phyloP scores from a whole-genome alignment of 352 stramenopile genomes.

The Phytophthora sp. region DNA sequence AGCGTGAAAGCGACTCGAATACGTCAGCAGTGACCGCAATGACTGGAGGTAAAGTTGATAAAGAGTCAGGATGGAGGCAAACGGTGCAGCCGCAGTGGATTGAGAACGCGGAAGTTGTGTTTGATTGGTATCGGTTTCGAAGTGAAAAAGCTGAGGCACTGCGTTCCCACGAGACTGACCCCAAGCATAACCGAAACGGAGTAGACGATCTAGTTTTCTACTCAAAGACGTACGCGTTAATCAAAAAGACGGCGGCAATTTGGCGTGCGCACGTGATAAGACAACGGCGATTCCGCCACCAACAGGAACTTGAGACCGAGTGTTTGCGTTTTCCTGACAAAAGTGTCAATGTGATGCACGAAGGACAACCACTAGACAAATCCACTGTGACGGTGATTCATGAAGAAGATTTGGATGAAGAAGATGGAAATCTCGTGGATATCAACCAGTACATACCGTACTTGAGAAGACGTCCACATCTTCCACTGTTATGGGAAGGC shows the following conservation, averaged over 20 bases:
- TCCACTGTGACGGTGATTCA: slow-evolving; percentile 2
- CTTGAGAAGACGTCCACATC: slow-evolving; percentile 20
- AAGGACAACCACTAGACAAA: slow-evolving; percentile 19
- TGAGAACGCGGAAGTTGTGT: slow-evolving; percentile 24
- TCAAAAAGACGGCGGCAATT: slow-evolving; percentile 53
- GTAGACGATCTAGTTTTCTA: slow-evolving; percentile 57
- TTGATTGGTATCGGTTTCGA: slow-evolving; percentile 43
- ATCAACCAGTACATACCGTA: slow-evolving; percentile 13
- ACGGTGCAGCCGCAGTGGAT: slow-evolving; percentile 31
- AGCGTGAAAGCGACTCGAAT: slow-evolving; percentile 6
- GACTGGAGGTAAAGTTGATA: neutral
- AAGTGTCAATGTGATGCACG: slow-evolving; percentile 41
- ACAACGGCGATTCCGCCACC: slow-evolving; percentile 26
- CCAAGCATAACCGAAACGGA: neutral
- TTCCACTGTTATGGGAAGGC: slow-evolving; percentile 33
- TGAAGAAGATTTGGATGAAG: slow-evolving; percentile 13
- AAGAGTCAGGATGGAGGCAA: slow-evolving; percentile 14
- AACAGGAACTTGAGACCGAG: slow-evolving; percentile 20
- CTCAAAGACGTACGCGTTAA: slow-evolving; percentile 48
- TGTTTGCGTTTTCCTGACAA: slow-evolving; percentile 22
- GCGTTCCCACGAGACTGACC: slow-evolving; percentile 3
- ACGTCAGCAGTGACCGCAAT: neutral
- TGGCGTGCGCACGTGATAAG: slow-evolving; percentile 45
- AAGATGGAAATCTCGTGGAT: slow-evolving; percentile 35
- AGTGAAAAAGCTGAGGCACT: slow-evolving; percentile 28